phyloP scores from a whole-genome alignment of 495 filamentous ascomycete genomes.

The Annulohypoxylon stygium region DNA sequence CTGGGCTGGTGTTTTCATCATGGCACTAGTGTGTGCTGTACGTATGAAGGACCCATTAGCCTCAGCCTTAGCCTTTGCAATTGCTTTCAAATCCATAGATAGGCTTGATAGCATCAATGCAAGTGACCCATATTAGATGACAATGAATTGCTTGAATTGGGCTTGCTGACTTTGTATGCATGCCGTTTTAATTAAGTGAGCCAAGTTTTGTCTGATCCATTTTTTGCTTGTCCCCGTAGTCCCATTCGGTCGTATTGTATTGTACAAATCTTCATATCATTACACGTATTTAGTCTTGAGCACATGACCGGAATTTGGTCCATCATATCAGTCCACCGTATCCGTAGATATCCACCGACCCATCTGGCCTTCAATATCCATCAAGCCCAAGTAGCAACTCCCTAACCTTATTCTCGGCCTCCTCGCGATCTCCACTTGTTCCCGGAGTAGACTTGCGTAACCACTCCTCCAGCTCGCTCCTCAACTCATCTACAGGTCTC shows the following conservation, averaged over 20 bases:
- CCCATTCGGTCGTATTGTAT: conserved; percentile 9
- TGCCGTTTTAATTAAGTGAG: conserved; percentile 16
- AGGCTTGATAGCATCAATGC: conserved; percentile 1
- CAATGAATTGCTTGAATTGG: conserved; percentile 8
- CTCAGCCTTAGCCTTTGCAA: neutral
- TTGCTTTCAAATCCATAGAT: neutral
- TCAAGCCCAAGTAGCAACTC: conserved; percentile 32
- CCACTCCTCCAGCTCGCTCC: conserved; percentile 52
- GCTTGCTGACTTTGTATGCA: neutral
- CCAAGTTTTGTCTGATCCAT: conserved; percentile 18
- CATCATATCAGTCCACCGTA: neutral
- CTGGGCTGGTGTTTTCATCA: neutral
- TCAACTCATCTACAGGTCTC: conserved; percentile 45
- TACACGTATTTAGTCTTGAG: conserved; percentile 1
- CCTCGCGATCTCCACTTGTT: neutral
- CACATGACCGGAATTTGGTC: neutral
- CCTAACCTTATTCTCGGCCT: conserved; percentile 34
- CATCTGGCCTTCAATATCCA: neutral
- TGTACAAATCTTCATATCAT: conserved; percentile 6
- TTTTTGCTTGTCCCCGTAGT: neutral
- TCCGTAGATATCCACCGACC: neutral
- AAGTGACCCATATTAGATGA: neutral
- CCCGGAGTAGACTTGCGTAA: conserved; percentile 45
- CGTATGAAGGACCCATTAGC: neutral
- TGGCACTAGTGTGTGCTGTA: neutral